Evolutionary conservation across 1,139 yeast genomes (phyloP).

Genomic region (Yamadazyma diddensiae): DNA sequence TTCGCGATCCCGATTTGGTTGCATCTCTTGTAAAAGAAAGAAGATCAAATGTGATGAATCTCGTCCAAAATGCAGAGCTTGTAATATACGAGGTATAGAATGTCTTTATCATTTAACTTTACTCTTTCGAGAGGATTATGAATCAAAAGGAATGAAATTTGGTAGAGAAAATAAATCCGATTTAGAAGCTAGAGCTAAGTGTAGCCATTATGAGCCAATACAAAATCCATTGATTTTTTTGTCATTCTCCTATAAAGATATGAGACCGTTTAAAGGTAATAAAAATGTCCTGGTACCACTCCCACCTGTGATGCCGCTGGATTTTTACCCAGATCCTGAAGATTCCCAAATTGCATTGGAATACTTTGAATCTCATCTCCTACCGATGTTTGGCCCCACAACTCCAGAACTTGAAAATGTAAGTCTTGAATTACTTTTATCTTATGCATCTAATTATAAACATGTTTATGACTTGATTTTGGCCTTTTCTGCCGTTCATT

Average conservation of each 20-base stretch:
- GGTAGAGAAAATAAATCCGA: not conserved
- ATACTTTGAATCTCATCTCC: not conserved
- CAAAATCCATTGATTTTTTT: not conserved
- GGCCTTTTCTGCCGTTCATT: not conserved
- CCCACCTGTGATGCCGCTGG: not conserved
- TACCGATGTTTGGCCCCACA: not conserved
- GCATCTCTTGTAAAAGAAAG: not conserved
- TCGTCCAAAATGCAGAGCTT: not conserved
- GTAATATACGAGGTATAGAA: not conserved
- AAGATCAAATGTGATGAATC: constrained; percentile 1
- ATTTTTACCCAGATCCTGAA: not conserved
- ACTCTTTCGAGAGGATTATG: constrained; percentile 1
- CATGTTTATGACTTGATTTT: constrained; percentile 1
- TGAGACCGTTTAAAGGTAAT: not conserved
- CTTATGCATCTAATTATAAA: not conserved
- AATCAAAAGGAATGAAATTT: not conserved
- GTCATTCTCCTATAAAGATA: not conserved
- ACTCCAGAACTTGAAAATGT: not conserved
- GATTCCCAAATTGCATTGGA: not conserved
- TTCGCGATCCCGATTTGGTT: constrained; percentile 1
- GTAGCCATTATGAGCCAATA: not conserved
- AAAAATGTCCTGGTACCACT: not conserved
- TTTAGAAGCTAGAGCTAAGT: not conserved
- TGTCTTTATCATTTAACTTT: not conserved
- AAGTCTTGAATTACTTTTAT: not conserved